Base-by-base conservation (phyloP, 1,139 yeast species). In the Candida dubliniensis region DNA sequence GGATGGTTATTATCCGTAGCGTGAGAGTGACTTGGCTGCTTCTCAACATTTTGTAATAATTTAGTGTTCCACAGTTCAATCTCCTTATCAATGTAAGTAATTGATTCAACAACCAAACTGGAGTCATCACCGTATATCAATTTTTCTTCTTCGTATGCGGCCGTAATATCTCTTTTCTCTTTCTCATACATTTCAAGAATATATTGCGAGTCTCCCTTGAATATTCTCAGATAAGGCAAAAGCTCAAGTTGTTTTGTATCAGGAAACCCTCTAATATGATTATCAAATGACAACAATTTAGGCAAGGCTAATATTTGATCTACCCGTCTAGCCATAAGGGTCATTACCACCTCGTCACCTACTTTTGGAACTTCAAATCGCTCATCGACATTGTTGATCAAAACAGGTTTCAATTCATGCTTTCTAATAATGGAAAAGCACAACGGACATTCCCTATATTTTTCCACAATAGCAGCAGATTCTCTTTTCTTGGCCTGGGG, bases 361-460 rank as follows among this genome's bases (percentile, higher is more conserved):
- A 78, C 69, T 40, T 71, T 73, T 0, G 96, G 96, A 2, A 71
- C 67, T 46, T 80, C 87, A 46, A 79, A 77, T 38, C 77, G 60
- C 38, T 78, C 84, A 54, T 84, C 87, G 3, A 74, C 59, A 26
- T 67, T 67, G 44, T 71, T 74, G 29, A 84, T 71, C 48, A 85
- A 65, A 2, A 89, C 98, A 0, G 97, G 95, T 46, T 82, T 76
- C 8, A 84, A 69, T 41, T 81, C 82, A 8, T 67, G 64, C 18
- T 79, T 76, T 36, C 82, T 74, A 12, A 93, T 81, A 27, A 78
- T 67, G 39, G 83, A 82, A 5, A 82, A 76, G 62, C 99, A 95
- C 23, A 95, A 67, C 0, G 99, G 99, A 60, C 99, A 95, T 44
- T 84, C 87, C 47, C 82, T 78, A 52, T 77, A 74, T 57, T 74